phyloP scores from a whole-genome alignment of 2,329 filamentous ascomycete genomes.

The Diaporthe humulicola region DNA sequence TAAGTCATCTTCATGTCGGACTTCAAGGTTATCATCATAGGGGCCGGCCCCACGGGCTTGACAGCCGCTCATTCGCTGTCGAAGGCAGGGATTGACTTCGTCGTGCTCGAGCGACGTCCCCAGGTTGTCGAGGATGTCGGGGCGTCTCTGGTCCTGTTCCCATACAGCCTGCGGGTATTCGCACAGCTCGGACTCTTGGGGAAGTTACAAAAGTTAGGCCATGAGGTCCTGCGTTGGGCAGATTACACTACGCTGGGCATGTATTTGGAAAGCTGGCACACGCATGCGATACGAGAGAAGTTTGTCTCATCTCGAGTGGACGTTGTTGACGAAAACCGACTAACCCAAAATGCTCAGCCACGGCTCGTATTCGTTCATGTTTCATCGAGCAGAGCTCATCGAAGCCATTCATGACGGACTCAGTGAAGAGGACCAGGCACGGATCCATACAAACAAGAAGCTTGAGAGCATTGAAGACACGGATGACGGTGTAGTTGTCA shows the following conservation, averaged over 20 bases:
- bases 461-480: slow-evolving; percentile 28
- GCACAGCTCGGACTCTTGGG: slow-evolving; percentile 50
- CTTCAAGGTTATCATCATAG: slow-evolving; percentile 48
- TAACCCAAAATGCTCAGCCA: background rate
- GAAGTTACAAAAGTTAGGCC: slow-evolving; percentile 43
- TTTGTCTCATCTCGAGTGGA: background rate
- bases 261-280: background rate
- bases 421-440: slow-evolving; percentile 4
- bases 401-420: slow-evolving; percentile 27
- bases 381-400: slow-evolving; percentile 34
- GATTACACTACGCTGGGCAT: background rate
- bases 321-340: background rate
- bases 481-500: slow-evolving; percentile 30
- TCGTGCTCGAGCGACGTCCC: slow-evolving; percentile 52
- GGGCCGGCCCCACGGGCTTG: slow-evolving; percentile 49
- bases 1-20: slow-evolving; percentile 2
- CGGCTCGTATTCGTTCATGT: slow-evolving; percentile 16
- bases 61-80: slow-evolving; percentile 48
- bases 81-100: slow-evolving; percentile 52
- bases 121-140: slow-evolving; percentile 47
- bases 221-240: slow-evolving; percentile 21
- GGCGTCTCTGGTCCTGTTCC: slow-evolving; percentile 50
- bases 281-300: background rate
- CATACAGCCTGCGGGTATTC: slow-evolving; percentile 47
- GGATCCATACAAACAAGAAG: slow-evolving; percentile 22